Evolutionary conservation across 306 rosid species (phyloP).

Genomic region (Ochetophila trinervis): DNA sequence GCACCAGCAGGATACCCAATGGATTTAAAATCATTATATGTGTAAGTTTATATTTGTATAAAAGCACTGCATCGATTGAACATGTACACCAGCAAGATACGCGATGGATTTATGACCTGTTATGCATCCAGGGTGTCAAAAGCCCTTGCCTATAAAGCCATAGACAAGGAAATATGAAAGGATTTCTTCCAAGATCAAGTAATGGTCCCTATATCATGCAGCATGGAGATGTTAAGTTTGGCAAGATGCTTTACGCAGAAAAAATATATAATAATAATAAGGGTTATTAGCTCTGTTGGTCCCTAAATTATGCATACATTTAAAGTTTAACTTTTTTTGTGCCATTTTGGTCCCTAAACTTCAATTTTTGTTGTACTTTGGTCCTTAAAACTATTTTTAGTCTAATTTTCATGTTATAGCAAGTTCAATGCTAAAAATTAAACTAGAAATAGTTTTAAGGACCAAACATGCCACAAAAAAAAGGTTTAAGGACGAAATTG

Average conservation of each 20-base stretch:
- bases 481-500: too few species aligned
- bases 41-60: slow-evolving; percentile 3
- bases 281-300: too few species aligned
- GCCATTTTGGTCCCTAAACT: too few species aligned
- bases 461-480: too few species aligned
- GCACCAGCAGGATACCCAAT: slow-evolving; percentile 36
- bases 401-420: too few species aligned
- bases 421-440: too few species aligned
- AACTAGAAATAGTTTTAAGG: too few species aligned
- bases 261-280: not conserved
- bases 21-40: slow-evolving; percentile 19
- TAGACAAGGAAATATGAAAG: slow-evolving; percentile 66
- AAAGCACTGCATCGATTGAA: slow-evolving; percentile 11
- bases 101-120: slow-evolving; percentile 53
- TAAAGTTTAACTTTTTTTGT: too few species aligned
- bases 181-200: slow-evolving; percentile 90
- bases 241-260: slow-evolving; percentile 5
- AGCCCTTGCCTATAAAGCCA: slow-evolving; percentile 92
- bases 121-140: slow-evolving; percentile 80
- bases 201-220: slow-evolving; percentile 76
- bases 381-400: too few species aligned
- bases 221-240: slow-evolving; percentile 16
- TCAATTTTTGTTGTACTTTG: too few species aligned
- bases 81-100: slow-evolving; percentile 34
- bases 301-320: too few species aligned